phyloP scores from a whole-genome alignment of 148 eudicot species.

The Pouteria glomerata region DNA sequence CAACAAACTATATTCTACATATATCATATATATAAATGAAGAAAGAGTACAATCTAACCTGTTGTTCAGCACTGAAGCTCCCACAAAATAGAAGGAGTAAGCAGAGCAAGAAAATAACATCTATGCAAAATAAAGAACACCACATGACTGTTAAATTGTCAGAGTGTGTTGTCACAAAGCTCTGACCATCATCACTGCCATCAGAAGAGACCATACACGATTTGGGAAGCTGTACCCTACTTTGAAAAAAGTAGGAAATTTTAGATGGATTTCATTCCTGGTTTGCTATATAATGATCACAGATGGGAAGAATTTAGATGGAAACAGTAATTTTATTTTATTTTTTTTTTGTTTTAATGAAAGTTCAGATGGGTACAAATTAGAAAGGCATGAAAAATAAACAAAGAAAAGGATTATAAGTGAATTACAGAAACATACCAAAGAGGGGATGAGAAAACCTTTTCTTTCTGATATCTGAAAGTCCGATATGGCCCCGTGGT shows the following conservation, averaged over 20 bases:
- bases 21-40: background rate
- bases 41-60: no score
- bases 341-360: no score
- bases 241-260: background rate
- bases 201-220: background rate
- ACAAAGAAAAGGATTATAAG: background rate
- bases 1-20: background rate
- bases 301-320: no score
- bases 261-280: background rate
- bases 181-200: background rate
- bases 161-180: background rate
- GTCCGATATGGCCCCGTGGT: no score
- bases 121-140: slow-evolving; percentile 1
- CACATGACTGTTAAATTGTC: slow-evolving; percentile 16
- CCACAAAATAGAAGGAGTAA: background rate
- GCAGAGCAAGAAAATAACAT: background rate
- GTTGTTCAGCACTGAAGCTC: background rate
- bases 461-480: slow-evolving; percentile 1
- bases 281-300: no score
- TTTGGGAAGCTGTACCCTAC: background rate
- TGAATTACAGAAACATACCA: background rate
- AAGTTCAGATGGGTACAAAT: no score
- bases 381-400: no score
- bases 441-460: background rate
- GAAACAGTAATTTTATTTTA: no score